Evolutionary conservation across 768 basidiomycete species (phyloP).

Genomic region (Mycena galericulata): DNA sequence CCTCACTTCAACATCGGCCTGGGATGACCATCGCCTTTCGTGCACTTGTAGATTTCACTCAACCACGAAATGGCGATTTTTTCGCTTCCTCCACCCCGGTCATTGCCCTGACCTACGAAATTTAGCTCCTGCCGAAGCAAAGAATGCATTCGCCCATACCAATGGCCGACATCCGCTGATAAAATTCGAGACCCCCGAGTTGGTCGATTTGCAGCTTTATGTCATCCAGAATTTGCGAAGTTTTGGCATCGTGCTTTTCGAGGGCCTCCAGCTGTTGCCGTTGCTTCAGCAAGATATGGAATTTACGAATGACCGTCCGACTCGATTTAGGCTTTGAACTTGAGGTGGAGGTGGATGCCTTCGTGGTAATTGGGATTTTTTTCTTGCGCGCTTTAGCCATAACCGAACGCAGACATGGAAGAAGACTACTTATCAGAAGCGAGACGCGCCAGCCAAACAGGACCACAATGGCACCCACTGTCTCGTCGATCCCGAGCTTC

Average conservation of each 20-base stretch:
- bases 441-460: no score
- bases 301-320: conserved; percentile 80
- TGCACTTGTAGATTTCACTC: conserved; percentile 57
- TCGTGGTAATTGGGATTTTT: conserved; percentile 58
- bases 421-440: not conserved
- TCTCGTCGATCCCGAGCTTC: no score
- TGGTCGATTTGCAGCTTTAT: conserved; percentile 71
- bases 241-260: conserved; percentile 34
- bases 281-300: conserved; percentile 83
- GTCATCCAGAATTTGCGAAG: conserved; percentile 54
- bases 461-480: no score
- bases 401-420: not conserved
- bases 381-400: conserved; percentile 60
- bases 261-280: conserved; percentile 62
- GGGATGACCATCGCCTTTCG: conserved; percentile 31
- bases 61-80: conserved; percentile 84
- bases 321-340: conserved; percentile 71
- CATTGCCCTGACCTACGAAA: conserved; percentile 73
- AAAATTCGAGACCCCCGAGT: conserved; percentile 83
- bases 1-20: conserved; percentile 53
- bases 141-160: conserved; percentile 64
- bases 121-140: not conserved
- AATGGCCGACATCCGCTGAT: conserved; percentile 85
- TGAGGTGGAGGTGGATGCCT: conserved; percentile 37
- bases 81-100: conserved; percentile 91